A percentile compares a stretch with the other conserved stretches of the same genome.
phyloP scores from a whole-genome alignment of 371 early-diverging fungal species.

The Rhizomucor pusillus region DNA sequence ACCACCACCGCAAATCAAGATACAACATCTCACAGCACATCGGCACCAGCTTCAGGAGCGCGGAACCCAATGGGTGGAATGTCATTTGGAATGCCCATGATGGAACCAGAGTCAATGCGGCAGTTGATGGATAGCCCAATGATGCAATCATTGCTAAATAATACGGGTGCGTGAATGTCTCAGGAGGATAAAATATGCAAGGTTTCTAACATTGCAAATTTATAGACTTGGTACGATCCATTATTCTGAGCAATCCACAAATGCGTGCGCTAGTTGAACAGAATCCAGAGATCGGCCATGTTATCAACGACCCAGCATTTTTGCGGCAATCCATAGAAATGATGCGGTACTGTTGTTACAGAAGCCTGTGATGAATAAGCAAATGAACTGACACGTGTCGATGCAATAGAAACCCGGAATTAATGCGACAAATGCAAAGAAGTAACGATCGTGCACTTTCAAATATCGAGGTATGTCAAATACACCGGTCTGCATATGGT shows the following conservation, averaged over 20 bases:
- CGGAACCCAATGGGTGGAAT: background rate
- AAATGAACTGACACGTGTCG: background rate
- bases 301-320: conserved; percentile 76
- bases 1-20: conserved; percentile 7
- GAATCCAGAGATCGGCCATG: conserved; percentile 78
- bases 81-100: conserved; percentile 10
- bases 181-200: background rate
- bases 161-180: conserved; percentile 32
- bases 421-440: conserved; percentile 80
- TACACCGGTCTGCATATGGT: too few relatives aligned
- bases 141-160: conserved; percentile 43
- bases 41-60: conserved; percentile 6
- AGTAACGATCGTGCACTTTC: conserved; percentile 85
- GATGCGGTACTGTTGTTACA: conserved; percentile 32
- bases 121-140: conserved; percentile 54
- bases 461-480: conserved; percentile 68
- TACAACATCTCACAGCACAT: conserved; percentile 22
- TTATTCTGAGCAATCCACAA: conserved; percentile 74
- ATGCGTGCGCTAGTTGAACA: conserved; percentile 64
- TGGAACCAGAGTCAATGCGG: conserved; percentile 50
- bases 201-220: background rate
- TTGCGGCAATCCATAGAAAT: conserved; percentile 67
- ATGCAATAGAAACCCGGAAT: conserved; percentile 65
- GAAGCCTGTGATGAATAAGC: background rate
- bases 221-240: conserved; percentile 67